Percentiles rank a stretch among this genome's conserved stretches.
Evolutionary conservation across 225 moss, liverwort and hornwort species (phyloP).

Genomic region (Ulota crispa): DNA sequence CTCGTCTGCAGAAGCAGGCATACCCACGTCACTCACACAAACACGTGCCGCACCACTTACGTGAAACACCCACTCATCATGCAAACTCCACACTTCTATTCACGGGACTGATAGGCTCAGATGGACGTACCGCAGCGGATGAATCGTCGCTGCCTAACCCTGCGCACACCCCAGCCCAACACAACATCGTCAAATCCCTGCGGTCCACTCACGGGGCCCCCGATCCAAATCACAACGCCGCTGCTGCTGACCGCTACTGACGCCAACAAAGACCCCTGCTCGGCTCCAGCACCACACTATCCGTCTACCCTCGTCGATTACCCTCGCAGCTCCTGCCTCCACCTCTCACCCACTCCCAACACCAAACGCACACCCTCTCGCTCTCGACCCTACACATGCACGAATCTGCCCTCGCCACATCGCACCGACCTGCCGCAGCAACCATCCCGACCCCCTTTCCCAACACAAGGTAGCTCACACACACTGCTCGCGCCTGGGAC

Average conservation of each 20-base stretch:
- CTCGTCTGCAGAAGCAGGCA: conserved; percentile 30
- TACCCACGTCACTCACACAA: neutral
- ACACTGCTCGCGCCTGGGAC: neutral
- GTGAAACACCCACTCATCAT: neutral
- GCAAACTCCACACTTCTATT: neutral
- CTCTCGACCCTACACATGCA: neutral
- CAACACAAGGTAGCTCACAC: neutral
- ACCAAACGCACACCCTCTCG: neutral
- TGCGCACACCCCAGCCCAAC: conserved; percentile 16
- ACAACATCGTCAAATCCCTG: neutral
- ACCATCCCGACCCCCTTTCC: neutral
- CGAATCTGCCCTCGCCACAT: neutral
- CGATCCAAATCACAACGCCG: neutral
- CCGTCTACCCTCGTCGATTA: neutral
- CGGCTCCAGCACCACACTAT: neutral
- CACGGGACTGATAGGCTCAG: neutral
- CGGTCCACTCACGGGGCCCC: neutral
- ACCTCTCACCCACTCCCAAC: neutral
- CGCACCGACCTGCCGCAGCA: neutral
- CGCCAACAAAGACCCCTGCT: neutral
- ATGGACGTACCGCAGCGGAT: conserved; percentile 27
- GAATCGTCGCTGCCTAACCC: conserved; percentile 28
- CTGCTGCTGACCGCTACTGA: neutral
- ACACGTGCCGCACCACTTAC: neutral
- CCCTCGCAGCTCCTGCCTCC: neutral